These are phyloP conservation scores for Casuarina equisetifolia DNA, from an alignment of 306 rosid genomes.

Conservation along the genomic window DNA sequence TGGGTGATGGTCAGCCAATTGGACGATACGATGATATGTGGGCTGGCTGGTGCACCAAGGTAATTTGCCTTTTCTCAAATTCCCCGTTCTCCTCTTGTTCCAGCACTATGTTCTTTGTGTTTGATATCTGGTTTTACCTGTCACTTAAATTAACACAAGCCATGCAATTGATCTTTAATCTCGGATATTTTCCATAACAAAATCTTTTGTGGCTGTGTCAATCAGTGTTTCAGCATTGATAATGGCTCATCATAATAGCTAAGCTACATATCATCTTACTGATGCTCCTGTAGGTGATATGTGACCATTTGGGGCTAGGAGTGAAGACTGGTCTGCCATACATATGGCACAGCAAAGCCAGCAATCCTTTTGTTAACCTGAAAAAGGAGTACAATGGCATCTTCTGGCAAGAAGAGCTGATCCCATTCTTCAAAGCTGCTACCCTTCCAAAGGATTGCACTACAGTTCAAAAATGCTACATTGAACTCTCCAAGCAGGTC, in stretches of 20 bases:
- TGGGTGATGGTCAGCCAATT: conserved; percentile 96
- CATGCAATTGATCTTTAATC: not conserved
- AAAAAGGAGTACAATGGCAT: conserved; percentile 89
- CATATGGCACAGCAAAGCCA: conserved; percentile 98
- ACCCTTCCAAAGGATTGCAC: conserved; percentile 66
- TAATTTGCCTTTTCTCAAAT: conserved; percentile 22
- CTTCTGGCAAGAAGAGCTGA: conserved; percentile 88
- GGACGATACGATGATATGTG: conserved; percentile 94
- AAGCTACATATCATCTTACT: not conserved
- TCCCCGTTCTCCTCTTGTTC: conserved; percentile 1
- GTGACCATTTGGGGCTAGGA: conserved; percentile 80
- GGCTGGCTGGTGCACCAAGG: conserved; percentile 98
- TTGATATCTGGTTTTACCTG: not conserved
- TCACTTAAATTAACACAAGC: not conserved
- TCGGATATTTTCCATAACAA: no score
- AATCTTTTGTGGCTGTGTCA: no score
- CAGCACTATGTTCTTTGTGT: not conserved
- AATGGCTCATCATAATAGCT: no score
- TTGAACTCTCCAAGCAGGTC: conserved; percentile 86
- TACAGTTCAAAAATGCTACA: conserved; percentile 71
- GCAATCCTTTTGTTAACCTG: conserved; percentile 88
- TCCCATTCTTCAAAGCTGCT: conserved; percentile 77
- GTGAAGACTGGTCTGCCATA: conserved; percentile 90
- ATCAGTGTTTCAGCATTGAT: no score
- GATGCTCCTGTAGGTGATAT: conserved; percentile 57